Evolutionary conservation across 2,329 filamentous ascomycete species (phyloP).

Genomic region (Cladophialophora yegresii): DNA sequence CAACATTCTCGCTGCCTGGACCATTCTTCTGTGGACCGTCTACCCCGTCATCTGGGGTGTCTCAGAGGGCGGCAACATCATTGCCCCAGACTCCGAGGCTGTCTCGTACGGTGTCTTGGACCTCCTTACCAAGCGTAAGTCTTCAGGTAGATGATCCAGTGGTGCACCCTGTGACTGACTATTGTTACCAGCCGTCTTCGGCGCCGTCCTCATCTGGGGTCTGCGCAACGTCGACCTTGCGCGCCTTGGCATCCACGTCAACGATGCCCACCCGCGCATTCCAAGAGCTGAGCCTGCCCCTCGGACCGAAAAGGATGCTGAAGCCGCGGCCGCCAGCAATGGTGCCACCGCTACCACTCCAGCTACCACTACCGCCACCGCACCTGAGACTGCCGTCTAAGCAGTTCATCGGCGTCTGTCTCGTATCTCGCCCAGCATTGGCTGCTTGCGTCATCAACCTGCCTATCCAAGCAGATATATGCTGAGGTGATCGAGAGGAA

Average conservation of each 20-base stretch:
- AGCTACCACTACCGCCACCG: slow-evolving; percentile 1
- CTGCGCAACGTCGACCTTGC: slow-evolving; percentile 64
- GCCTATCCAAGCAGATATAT: not conserved
- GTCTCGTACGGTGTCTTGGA: slow-evolving; percentile 70
- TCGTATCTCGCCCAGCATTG: not conserved
- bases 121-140: slow-evolving; percentile 30
- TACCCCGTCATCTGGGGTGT: slow-evolving; percentile 68
- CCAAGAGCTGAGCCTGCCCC: not conserved
- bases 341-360: slow-evolving; percentile 11
- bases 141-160: not conserved
- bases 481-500: not conserved
- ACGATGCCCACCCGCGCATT: slow-evolving; percentile 21
- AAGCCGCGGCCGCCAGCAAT: slow-evolving; percentile 18
- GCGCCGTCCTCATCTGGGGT: slow-evolving; percentile 61
- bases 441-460: not conserved
- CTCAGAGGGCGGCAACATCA: slow-evolving; percentile 65
- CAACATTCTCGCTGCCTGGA: slow-evolving; percentile 59
- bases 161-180: slow-evolving; percentile 7
- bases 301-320: slow-evolving; percentile 26
- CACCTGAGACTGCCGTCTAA: slow-evolving; percentile 21
- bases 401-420: not conserved
- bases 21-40: slow-evolving; percentile 63
- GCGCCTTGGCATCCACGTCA: slow-evolving; percentile 44
- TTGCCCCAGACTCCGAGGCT: slow-evolving; percentile 66
- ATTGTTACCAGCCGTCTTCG: slow-evolving; percentile 47